Percentiles rank a stretch among this genome's conserved stretches.
Evolutionary conservation across 164 flowering plant genomes (phyloP).

Genomic region (Aristolochia contorta): DNA sequence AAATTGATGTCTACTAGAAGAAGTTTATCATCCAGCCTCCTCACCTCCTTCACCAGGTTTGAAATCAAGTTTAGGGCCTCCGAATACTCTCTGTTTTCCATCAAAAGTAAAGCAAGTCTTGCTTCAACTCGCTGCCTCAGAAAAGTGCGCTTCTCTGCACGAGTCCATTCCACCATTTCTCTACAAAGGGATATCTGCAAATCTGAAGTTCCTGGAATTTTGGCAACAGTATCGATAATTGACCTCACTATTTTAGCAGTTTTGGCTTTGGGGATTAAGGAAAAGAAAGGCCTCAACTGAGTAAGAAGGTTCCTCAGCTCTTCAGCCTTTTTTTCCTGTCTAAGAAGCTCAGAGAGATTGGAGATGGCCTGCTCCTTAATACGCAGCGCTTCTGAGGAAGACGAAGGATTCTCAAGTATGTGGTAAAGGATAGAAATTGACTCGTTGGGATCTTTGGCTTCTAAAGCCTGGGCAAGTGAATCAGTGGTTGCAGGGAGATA

Average conservation of each 20-base stretch:
- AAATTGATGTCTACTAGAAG: constrained; percentile 56
- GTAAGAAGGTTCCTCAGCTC: constrained; percentile 49
- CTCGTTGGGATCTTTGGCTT: constrained; percentile 38
- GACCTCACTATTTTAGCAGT: too few species aligned
- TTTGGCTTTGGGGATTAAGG: too few species aligned
- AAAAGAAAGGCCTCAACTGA: too few species aligned
- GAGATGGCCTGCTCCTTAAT: constrained; percentile 49
- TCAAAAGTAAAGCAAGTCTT: too few species aligned
- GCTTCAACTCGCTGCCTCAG: constrained; percentile 53
- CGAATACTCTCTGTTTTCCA: too few species aligned
- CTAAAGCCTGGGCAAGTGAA: constrained; percentile 42
- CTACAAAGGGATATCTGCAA: constrained; percentile 53
- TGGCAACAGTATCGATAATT: too few species aligned
- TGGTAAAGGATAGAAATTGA: constrained; percentile 37
- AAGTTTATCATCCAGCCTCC: constrained; percentile 51
- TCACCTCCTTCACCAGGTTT: too few species aligned
- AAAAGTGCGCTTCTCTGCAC: constrained; percentile 52
- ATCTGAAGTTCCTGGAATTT: constrained; percentile 16
- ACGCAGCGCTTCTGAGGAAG: constrained; percentile 46
- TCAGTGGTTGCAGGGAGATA: constrained; percentile 56
- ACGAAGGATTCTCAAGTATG: constrained; percentile 42
- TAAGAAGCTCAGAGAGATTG: constrained; percentile 44
- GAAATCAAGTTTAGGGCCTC: too few species aligned
- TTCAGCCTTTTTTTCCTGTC: constrained; percentile 48
- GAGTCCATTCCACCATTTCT: constrained; percentile 64